Percentiles rank a stretch among this genome's conserved stretches.
These are phyloP conservation scores for Leptographium procerum DNA, from an alignment of 2,329 filamentous ascomycete genomes.

Conservation along the genomic window DNA sequence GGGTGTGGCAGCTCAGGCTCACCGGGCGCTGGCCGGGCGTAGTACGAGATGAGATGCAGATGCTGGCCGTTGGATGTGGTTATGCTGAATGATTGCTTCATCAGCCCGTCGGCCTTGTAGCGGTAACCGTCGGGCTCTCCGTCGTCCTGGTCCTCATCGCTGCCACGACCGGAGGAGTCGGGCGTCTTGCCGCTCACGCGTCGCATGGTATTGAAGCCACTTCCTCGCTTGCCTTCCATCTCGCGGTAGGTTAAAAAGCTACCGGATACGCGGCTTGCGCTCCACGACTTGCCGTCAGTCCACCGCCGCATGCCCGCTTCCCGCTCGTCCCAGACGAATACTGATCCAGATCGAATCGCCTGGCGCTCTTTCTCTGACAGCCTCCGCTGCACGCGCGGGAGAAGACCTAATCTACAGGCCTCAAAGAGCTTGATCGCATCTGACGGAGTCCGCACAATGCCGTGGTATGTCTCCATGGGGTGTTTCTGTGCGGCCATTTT, in stretches of 20 bases:
- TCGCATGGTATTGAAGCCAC: conserved; percentile 51
- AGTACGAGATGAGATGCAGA: conserved; percentile 96
- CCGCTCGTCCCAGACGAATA: conserved; percentile 99
- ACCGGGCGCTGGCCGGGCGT: conserved; percentile 65
- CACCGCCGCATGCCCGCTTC: conserved; percentile 97
- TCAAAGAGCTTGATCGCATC: conserved; percentile 99
- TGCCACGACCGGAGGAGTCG: conserved; percentile 61
- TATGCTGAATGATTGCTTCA: conserved; percentile 99
- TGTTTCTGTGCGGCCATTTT: conserved; percentile 18
- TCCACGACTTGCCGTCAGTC: conserved; percentile 99
- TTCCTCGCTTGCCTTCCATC: conserved; percentile 96
- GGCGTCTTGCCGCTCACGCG: conserved; percentile 62
- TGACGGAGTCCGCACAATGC: conserved; percentile 85
- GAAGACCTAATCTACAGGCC: conserved; percentile 77
- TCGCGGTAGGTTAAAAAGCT: conserved; percentile 96
- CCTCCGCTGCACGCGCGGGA: conserved; percentile 84
- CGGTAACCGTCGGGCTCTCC: conserved; percentile 82
- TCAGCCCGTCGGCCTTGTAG: conserved; percentile 91
- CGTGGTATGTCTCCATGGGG: conserved; percentile 90
- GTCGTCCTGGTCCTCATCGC: conserved; percentile 76
- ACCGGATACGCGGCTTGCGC: conserved; percentile 89
- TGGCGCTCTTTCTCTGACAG: conserved; percentile 95
- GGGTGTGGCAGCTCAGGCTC: conserved; percentile 68
- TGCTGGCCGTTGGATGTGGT: conserved; percentile 82
- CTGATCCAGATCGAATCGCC: conserved; percentile 89